Evolutionary conservation across 192 early-diverging fungal genomes (phyloP).

Genomic region (Spizellomyces punctatus): DNA sequence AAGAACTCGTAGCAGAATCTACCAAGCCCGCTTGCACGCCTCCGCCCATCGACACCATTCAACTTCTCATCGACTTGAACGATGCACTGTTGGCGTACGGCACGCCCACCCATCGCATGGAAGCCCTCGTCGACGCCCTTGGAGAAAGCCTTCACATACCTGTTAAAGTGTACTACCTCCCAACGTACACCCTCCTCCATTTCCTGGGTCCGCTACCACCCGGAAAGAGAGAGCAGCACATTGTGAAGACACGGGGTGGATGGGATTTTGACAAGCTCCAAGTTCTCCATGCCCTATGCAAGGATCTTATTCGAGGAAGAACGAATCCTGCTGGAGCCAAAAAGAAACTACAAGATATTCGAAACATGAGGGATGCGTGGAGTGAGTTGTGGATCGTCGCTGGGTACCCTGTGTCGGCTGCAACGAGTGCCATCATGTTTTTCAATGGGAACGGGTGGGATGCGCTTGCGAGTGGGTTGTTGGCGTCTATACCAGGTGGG

Average conservation of each 20-base stretch:
- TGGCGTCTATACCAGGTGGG: slow-evolving; percentile 14
- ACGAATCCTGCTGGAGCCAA: neutral
- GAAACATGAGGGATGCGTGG: neutral
- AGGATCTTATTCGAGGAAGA: slow-evolving; percentile 3
- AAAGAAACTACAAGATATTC: neutral
- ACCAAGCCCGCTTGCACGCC: too few species aligned
- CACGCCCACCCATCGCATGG: slow-evolving; percentile 9
- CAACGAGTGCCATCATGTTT: slow-evolving; percentile 22
- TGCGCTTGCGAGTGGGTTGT: neutral
- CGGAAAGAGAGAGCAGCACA: slow-evolving; percentile 12
- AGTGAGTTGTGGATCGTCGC: slow-evolving; percentile 13
- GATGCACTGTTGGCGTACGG: slow-evolving; percentile 12
- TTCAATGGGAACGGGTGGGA: slow-evolving; percentile 18
- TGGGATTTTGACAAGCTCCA: slow-evolving; percentile 13
- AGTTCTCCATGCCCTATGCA: neutral
- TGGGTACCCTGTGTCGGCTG: slow-evolving; percentile 17
- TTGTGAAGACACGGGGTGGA: slow-evolving; percentile 16
- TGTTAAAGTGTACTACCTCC: slow-evolving; percentile 13
- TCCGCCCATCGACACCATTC: neutral
- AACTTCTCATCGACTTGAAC: slow-evolving; percentile 8
- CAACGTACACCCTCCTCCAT: slow-evolving; percentile 20
- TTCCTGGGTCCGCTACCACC: slow-evolving; percentile 8
- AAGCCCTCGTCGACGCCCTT: slow-evolving; percentile 5
- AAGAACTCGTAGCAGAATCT: too few species aligned
- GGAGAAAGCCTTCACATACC: neutral